Conservation (phyloP, 1,284 basidiomycete genomes). For the Trametes versicolor region DNA sequence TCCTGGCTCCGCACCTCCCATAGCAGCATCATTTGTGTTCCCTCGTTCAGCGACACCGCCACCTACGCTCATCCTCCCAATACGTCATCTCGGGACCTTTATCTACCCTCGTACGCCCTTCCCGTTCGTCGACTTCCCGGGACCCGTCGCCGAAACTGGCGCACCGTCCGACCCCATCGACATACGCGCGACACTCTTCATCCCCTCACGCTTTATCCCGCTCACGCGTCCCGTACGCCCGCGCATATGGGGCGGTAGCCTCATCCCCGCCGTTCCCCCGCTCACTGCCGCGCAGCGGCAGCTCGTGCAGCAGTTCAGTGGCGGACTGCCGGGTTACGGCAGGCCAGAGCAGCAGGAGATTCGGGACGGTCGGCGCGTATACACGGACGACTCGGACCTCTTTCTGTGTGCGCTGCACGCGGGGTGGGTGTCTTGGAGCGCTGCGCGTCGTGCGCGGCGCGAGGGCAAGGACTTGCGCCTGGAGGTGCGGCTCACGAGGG, state of each 20-base stretch:
- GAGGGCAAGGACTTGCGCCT: constrained; percentile 65
- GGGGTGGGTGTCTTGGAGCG: constrained; percentile 70
- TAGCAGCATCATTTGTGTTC: constrained; percentile 24
- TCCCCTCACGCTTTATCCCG: constrained; percentile 69
- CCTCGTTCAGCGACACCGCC: constrained; percentile 34
- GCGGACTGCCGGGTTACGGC: constrained; percentile 33
- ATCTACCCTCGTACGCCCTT: constrained; percentile 56
- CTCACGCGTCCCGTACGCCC: constrained; percentile 57
- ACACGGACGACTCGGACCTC: constrained; percentile 80
- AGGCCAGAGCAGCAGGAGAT: constrained; percentile 40
- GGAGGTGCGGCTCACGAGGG: constrained; percentile 55
- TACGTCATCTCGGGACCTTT: constrained; percentile 63
- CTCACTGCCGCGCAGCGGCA: constrained; percentile 40
- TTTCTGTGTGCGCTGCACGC: constrained; percentile 80
- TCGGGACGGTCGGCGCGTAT: constrained; percentile 56
- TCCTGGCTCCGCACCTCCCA: constrained; percentile 16
- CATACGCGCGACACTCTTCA: constrained; percentile 68
- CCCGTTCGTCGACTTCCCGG: constrained; percentile 50
- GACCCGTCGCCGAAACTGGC: constrained; percentile 31
- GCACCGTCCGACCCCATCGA: constrained; percentile 49
- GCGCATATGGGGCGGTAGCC: constrained; percentile 75
- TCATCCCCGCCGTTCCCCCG: constrained; percentile 51
- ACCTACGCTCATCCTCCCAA: constrained; percentile 44
- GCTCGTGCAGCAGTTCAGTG: constrained; percentile 43
- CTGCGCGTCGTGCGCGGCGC: constrained; percentile 56